Percentiles rank a stretch among this genome's conserved stretches.
phyloP scores from a whole-genome alignment of 306 rosid genomes.

The Begonia peltatifolia region DNA sequence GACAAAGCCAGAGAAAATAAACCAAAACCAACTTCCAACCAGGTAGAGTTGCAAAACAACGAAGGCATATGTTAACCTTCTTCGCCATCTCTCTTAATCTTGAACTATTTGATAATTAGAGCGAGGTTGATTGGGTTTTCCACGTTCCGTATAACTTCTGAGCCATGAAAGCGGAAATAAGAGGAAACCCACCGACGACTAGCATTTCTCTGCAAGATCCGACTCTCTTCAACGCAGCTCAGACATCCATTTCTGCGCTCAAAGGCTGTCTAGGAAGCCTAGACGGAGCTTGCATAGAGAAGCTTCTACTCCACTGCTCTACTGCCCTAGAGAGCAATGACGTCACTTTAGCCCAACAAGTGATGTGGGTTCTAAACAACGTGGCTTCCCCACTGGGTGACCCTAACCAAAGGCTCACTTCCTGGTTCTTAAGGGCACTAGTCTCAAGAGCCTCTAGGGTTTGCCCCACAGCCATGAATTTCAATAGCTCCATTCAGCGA shows the following conservation, averaged over 20 bases:
- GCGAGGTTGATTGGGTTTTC: too few relatives aligned
- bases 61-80: neutral
- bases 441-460: constrained; percentile 71
- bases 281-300: constrained; percentile 81
- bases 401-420: constrained; percentile 82
- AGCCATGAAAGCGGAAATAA: constrained; percentile 61
- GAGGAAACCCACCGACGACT: constrained; percentile 19
- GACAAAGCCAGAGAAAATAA: too few relatives aligned
- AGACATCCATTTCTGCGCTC: constrained; percentile 35
- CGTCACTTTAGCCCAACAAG: constrained; percentile 83
- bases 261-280: constrained; percentile 80
- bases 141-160: neutral
- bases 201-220: constrained; percentile 53
- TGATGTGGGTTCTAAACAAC: constrained; percentile 97
- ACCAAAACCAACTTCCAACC: too few relatives aligned
- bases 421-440: constrained; percentile 79
- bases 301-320: constrained; percentile 74
- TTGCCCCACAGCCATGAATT: constrained; percentile 40
- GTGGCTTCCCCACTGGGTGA: constrained; percentile 77
- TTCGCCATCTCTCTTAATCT: too few relatives aligned
- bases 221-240: constrained; percentile 29
- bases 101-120: too few relatives aligned
- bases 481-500: constrained; percentile 27
- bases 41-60: neutral
- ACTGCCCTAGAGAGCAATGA: constrained; percentile 82